Base-by-base conservation (phyloP, 2,329 filamentous ascomycete genomes). In the Fusarium longipes region DNA sequence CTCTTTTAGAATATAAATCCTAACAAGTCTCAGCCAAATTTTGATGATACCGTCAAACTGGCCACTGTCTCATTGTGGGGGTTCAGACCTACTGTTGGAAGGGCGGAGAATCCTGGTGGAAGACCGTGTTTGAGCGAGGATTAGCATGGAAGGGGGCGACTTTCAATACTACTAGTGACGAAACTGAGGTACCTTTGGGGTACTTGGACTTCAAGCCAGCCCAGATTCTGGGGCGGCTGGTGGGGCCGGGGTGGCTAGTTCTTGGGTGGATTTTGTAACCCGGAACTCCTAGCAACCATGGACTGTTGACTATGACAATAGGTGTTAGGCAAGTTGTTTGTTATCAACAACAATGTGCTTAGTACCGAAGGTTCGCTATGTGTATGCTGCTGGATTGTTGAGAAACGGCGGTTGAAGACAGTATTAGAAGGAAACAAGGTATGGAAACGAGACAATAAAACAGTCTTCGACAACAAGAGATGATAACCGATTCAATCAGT, bases 181-280 rank as follows among this genome's bases (percentile, higher is more conserved):
- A 51, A 47, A 22, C 38, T 40, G 8, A 9, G 39, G 61, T 68
- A 68, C 65, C 58, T 68, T 20, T 10, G 20, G 4, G 45, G 44
- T 68, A 68, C 65, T 43, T 68, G 14, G 12, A 40, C 14, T 45
- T 9, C 22, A 48, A 38, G 27, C 24, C 55, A 48, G 50, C 45
- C 45, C 30, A 36, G 45, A 68, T 51, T 60, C 59, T 39, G 61
- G 65, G 60, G 56, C 47, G 60, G 55, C 50, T 68, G 49, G 40
- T 22, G 59, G 62, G 56, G 43, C 55, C 45, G 59, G 59, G 55
- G 39, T 58, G 57, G 30, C 29, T 40, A 40, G 20, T 8, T 27
- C n/a, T 24, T 42, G 20, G n/a, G 39, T 42, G 48, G 57, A 12
- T 18, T 29, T 38, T 22, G 36, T 67, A 64, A n/a, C n/a, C n/a